Conservation (phyloP, 2,329 filamentous ascomycete genomes). For the Aspergillus japonicus region DNA sequence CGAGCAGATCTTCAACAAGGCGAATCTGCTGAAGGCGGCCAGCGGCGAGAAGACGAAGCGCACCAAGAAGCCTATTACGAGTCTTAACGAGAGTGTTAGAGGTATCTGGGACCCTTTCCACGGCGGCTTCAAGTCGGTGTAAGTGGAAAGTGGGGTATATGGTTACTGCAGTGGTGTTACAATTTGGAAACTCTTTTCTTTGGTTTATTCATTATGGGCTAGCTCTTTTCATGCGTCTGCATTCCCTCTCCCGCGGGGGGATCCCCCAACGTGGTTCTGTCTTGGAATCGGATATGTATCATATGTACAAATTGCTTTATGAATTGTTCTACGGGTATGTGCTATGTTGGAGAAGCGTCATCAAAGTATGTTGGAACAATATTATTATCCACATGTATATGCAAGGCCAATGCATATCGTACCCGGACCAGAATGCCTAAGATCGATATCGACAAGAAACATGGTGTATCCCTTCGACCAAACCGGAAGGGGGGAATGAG, state of each 20-base stretch:
- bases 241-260: slow-evolving; percentile 7
- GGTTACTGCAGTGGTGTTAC: slow-evolving; percentile 21
- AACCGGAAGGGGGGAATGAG: neutral
- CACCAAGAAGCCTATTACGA: slow-evolving; percentile 59
- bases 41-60: slow-evolving; percentile 52
- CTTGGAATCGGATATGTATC: slow-evolving; percentile 23
- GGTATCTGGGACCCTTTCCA: slow-evolving; percentile 66
- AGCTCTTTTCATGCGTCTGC: slow-evolving; percentile 21
- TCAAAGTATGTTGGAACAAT: neutral
- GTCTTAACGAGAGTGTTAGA: slow-evolving; percentile 63
- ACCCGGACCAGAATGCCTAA: slow-evolving; percentile 1
- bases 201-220: slow-evolving; percentile 30
- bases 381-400: neutral
- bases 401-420: slow-evolving; percentile 3
- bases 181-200: slow-evolving; percentile 13
- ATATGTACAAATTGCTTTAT: slow-evolving; percentile 22
- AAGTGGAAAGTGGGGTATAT: slow-evolving; percentile 22
- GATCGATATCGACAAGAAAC: neutral
- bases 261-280: slow-evolving; percentile 13
- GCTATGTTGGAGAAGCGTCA: neutral
- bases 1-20: slow-evolving; percentile 78
- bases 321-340: neutral
- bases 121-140: slow-evolving; percentile 53
- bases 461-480: neutral
- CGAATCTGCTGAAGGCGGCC: slow-evolving; percentile 47